Evolutionary conservation across 2,329 filamentous ascomycete species (phyloP), one percentile per base, ranked within the genome.

Genomic region (Penicillium palitans): DNA sequence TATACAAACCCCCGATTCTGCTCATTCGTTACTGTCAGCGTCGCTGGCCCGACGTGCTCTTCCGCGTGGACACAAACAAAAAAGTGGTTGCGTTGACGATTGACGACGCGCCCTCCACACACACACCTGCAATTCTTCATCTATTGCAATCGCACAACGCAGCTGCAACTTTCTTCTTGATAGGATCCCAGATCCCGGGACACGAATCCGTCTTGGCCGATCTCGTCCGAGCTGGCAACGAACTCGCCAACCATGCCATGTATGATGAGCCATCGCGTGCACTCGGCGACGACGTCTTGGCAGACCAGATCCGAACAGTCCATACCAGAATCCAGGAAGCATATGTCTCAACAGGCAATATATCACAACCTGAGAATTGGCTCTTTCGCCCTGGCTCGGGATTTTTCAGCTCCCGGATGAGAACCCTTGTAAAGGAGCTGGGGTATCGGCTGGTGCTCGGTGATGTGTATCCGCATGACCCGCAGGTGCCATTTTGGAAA

Each of bases 201-300:
- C 74, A 78, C 3, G 81, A 87, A 68, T 76, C 78, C 6, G 74
- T 82, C 3, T 78, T 91, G 33, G 75, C 80, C 44, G 78, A 83
- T 40, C 77, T 90, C 1, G 79, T 90, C n/a, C 77, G 78, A 39
- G 78, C 76, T 49, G 87, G 87, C 24, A 84, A 89, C 72, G 89
- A 92, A 78, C 79, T 96, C 4, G 92, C 84, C 25, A 96, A 96
- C 76, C 92, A 96, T 75, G 92, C 90, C 10, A 93, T 95, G 90
- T 84, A 87, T 72, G 92, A 96, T 74, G 90, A 95, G 78, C 86
- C 91, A 0, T 88, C 87, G 10, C 81, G 84, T 45, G 79, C 79
- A 0, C 79, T 96, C 27, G 75, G 80, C 41, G 81, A 87, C 52
- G 77, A 77, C 0, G 81, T 83, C 61, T 82, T 96, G 1, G 76